These are phyloP conservation scores for Lachnellula hyalina DNA, from an alignment of 2,329 filamentous ascomycete genomes.

Conservation along the genomic window DNA sequence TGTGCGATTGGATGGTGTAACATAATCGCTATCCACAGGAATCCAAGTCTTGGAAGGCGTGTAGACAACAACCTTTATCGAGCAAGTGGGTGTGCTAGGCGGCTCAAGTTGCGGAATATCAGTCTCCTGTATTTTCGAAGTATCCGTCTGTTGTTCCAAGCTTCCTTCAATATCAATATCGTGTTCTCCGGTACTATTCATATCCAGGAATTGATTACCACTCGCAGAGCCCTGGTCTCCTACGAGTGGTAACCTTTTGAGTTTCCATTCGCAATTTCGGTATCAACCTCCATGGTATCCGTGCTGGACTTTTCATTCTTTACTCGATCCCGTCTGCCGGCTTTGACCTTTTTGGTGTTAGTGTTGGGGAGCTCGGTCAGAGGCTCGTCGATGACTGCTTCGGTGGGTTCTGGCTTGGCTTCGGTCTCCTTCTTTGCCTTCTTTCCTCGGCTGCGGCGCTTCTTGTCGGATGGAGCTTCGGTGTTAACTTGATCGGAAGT, in stretches of 20 bases:
- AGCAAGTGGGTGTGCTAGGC: not conserved
- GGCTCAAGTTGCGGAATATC: not conserved
- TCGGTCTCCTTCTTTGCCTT: not conserved
- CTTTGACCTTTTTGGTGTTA: slow-evolving; percentile 14
- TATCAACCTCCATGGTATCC: slow-evolving; percentile 1
- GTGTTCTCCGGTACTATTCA: slow-evolving; percentile 4
- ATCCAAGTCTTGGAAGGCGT: slow-evolving; percentile 4
- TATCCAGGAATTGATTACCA: slow-evolving; percentile 31
- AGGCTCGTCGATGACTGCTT: slow-evolving; percentile 2
- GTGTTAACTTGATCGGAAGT: not conserved
- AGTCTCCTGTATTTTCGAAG: not conserved
- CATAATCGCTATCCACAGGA: not conserved
- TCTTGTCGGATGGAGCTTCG: not conserved
- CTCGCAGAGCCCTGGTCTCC: slow-evolving; percentile 32
- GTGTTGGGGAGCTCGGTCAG: slow-evolving; percentile 10
- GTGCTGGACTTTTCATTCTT: not conserved
- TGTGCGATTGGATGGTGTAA: too few species aligned
- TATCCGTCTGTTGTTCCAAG: not conserved
- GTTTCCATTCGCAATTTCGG: slow-evolving; percentile 10
- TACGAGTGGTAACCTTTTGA: slow-evolving; percentile 33
- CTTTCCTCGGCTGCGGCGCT: not conserved
- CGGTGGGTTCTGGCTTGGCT: not conserved
- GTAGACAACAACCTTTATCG: slow-evolving; percentile 4
- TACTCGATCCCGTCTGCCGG: slow-evolving; percentile 3
- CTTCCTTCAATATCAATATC: slow-evolving; percentile 1